A percentile compares a stretch with the other conserved stretches of the same genome.
phyloP scores from a whole-genome alignment of 139 green algal species.

The Chlorella sp. region DNA sequence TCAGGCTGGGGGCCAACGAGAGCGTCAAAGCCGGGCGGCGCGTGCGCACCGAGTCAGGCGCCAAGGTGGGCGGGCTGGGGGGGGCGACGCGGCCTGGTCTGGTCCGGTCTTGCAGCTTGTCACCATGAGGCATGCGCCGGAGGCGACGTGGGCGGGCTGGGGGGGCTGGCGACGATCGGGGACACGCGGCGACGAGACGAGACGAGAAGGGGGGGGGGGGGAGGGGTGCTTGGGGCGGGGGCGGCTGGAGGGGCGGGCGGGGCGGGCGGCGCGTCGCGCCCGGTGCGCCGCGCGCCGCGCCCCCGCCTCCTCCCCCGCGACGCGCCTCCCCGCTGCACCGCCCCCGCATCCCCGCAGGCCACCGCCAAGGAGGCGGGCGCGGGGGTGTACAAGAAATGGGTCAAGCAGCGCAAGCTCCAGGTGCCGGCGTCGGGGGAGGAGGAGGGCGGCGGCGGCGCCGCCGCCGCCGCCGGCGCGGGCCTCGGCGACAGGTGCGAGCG shows the following conservation, averaged over 20 bases:
- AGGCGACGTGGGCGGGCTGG: too few species aligned
- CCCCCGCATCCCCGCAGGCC: too few species aligned
- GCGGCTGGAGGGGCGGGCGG: background rate
- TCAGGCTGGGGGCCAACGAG: conserved; percentile 66
- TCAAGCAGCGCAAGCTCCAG: background rate
- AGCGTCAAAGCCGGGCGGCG: conserved; percentile 51
- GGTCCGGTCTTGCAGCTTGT: too few species aligned
- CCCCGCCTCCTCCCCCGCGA: background rate
- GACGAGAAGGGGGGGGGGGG: background rate
- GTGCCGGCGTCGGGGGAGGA: conserved; percentile 7
- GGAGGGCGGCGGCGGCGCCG: too few species aligned
- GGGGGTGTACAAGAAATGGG: background rate
- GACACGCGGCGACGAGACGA: too few species aligned
- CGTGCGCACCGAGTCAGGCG: conserved; percentile 27
- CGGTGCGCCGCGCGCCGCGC: background rate
- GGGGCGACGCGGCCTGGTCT: conserved; percentile 20
- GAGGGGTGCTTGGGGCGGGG: background rate
- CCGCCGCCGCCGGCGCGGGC: background rate
- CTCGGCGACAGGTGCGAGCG: background rate
- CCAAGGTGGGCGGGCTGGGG: conserved; percentile 5
- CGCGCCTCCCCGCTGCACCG: background rate
- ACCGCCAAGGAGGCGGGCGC: background rate
- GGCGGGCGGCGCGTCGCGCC: background rate
- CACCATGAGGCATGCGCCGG: too few species aligned
- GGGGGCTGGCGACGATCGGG: too few species aligned